A percentile compares a stretch with the other conserved stretches of the same genome.
These are phyloP conservation scores for Collybia nuda DNA, from an alignment of 768 basidiomycete species.

Conservation along the genomic window DNA sequence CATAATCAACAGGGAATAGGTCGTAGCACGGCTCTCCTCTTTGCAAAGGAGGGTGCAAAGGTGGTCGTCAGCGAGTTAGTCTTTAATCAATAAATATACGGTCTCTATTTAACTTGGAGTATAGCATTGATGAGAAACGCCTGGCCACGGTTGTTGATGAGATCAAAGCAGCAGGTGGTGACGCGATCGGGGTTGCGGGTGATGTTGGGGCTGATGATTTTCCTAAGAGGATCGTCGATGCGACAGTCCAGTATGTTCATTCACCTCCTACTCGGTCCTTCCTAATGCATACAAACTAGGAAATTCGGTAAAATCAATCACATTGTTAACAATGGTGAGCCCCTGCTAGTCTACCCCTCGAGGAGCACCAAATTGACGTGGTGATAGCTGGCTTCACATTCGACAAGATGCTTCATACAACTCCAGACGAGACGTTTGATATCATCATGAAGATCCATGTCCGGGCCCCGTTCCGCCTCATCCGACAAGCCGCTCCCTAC, in stretches of 20 bases:
- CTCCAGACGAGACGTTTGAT: conserved; percentile 79
- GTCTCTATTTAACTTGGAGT: conserved; percentile 4
- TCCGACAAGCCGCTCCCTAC: conserved; percentile 82
- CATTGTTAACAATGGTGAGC: conserved; percentile 76
- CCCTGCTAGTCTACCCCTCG: not conserved
- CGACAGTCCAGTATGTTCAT: conserved; percentile 67
- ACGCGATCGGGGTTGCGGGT: conserved; percentile 71
- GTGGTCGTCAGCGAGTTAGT: conserved; percentile 81
- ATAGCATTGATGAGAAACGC: conserved; percentile 71
- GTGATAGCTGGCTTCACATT: conserved; percentile 69
- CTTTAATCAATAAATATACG: not conserved
- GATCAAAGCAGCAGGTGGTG: conserved; percentile 71
- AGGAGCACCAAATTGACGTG: not conserved
- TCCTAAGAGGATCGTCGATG: conserved; percentile 74
- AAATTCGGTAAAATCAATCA: conserved; percentile 86
- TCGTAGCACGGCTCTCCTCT: conserved; percentile 68
- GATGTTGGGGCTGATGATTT: conserved; percentile 85
- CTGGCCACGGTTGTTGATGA: conserved; percentile 67
- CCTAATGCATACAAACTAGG: conserved; percentile 28
- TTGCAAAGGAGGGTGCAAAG: conserved; percentile 84
- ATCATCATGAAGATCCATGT: conserved; percentile 85
- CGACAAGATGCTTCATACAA: conserved; percentile 88
- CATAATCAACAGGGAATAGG: conserved; percentile 66
- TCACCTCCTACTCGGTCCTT: not conserved
- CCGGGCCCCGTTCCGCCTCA: conserved; percentile 81